Percentiles rank a stretch among this genome's conserved stretches.
Conservation (phyloP, 208 protist genomes). For the Porcisia hertigi region DNA sequence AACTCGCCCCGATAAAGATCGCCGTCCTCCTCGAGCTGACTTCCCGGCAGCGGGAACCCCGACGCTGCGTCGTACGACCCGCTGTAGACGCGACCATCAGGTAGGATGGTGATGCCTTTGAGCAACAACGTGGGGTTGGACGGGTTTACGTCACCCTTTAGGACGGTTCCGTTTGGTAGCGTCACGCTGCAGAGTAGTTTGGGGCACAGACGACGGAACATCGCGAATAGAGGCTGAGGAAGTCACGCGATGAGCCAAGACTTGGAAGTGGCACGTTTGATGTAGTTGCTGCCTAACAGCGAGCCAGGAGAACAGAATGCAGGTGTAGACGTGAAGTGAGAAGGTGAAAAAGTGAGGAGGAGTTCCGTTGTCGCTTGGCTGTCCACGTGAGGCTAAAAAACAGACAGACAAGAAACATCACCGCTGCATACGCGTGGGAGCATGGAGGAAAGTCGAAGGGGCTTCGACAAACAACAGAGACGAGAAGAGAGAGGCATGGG, state of each 20-base stretch:
- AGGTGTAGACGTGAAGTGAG: neutral
- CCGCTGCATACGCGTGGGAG: too few relatives aligned
- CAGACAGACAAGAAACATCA: too few relatives aligned
- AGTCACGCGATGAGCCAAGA: neutral
- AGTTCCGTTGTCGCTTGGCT: too few relatives aligned
- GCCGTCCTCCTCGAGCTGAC: constrained; percentile 88
- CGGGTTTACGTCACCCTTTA: constrained; percentile 75
- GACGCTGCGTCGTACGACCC: constrained; percentile 61
- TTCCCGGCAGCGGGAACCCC: constrained; percentile 74
- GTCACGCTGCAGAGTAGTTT: constrained; percentile 39
- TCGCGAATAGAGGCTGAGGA: neutral
- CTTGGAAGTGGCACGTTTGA: neutral
- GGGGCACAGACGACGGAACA: constrained; percentile 35
- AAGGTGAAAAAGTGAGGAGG: neutral
- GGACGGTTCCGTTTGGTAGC: constrained; percentile 68
- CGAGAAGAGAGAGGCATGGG: neutral
- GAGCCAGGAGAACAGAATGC: neutral
- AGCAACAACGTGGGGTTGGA: constrained; percentile 45
- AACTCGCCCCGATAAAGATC: constrained; percentile 87
- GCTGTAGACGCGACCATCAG: constrained; percentile 80
- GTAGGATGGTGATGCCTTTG: constrained; percentile 61
- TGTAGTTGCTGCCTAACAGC: neutral
- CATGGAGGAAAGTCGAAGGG: neutral
- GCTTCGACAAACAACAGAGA: neutral
- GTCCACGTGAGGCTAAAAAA: too few relatives aligned